Percentiles rank a stretch among this genome's conserved stretches.
Evolutionary conservation across 331 rosid genomes (phyloP).

Genomic region (Quercus tomentella): DNA sequence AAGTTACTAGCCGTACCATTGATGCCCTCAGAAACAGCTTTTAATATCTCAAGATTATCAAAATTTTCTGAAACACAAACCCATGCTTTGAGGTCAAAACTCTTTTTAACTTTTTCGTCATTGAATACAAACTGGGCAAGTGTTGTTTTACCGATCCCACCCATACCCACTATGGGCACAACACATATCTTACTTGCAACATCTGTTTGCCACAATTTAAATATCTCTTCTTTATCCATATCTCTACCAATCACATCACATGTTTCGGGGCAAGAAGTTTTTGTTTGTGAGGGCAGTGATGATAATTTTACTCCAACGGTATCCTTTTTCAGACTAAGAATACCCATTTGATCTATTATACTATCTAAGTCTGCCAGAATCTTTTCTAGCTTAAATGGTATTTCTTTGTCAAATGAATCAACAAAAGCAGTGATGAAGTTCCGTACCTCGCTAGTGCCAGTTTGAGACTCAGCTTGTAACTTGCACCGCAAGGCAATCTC

Average conservation of each 20-base stretch:
- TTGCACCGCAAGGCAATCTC: background rate
- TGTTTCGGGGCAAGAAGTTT: too few relatives aligned
- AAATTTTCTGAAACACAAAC: constrained; percentile 19
- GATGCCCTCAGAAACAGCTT: background rate
- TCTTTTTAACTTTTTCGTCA: background rate
- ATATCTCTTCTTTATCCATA: background rate
- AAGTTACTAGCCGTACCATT: background rate
- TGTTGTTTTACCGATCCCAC: constrained; percentile 34
- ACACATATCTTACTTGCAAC: background rate
- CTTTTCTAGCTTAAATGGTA: too few relatives aligned
- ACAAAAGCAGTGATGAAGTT: too few relatives aligned
- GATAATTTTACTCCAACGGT: too few relatives aligned
- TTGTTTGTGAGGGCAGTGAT: too few relatives aligned
- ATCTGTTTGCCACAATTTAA: background rate
- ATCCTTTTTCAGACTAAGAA: too few relatives aligned
- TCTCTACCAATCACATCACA: too few relatives aligned
- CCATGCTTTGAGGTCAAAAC: constrained; percentile 6
- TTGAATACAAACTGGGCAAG: constrained; percentile 18
- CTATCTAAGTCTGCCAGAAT: too few relatives aligned
- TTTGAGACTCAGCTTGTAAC: too few relatives aligned
- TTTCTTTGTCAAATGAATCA: too few relatives aligned
- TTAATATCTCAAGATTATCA: constrained; percentile 1
- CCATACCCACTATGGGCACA: constrained; percentile 29
- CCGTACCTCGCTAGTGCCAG: too few relatives aligned
- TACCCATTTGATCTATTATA: too few relatives aligned